Percentiles rank a stretch among this genome's conserved stretches.
phyloP scores from a whole-genome alignment of 495 filamentous ascomycete genomes.

The Mytilinidion resinicola region DNA sequence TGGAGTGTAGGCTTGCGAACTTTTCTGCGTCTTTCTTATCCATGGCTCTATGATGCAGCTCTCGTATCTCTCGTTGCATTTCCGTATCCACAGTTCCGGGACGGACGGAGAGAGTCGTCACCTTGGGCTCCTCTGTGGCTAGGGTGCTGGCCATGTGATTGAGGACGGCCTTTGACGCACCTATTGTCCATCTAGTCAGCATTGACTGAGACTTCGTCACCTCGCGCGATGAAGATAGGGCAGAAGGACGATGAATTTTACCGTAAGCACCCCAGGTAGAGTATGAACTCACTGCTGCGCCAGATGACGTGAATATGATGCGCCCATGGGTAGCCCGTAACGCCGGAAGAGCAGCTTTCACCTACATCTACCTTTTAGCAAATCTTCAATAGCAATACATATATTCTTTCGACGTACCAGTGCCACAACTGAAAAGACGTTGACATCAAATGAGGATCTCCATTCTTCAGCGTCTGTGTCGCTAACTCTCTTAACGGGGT shows the following conservation, averaged over 20 bases:
- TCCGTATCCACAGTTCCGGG: conserved; percentile 88
- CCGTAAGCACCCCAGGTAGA: conserved; percentile 71
- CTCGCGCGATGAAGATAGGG: no score
- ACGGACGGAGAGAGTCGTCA: conserved; percentile 63
- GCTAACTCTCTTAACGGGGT: conserved; percentile 67
- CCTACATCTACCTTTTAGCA: conserved; percentile 40
- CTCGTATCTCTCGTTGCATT: conserved; percentile 81
- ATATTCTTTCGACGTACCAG: conserved; percentile 50
- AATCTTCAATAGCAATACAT: not conserved
- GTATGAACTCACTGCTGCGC: conserved; percentile 52
- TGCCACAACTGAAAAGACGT: conserved; percentile 72
- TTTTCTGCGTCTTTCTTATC: conserved; percentile 56
- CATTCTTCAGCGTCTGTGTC: conserved; percentile 62
- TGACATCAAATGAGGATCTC: conserved; percentile 70
- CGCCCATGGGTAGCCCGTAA: conserved; percentile 50
- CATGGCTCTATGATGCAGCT: conserved; percentile 61
- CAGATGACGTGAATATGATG: conserved; percentile 38
- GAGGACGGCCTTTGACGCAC: conserved; percentile 79
- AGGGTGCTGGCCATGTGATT: conserved; percentile 73
- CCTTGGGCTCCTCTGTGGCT: conserved; percentile 69
- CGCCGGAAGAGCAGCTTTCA: conserved; percentile 64
- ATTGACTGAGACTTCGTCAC: no score
- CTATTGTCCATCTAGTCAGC: no score
- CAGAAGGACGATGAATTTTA: no score
- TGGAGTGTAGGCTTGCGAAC: conserved; percentile 60